Conservation (phyloP, 129 eudicot species). For the Ambrosia trifida region DNA sequence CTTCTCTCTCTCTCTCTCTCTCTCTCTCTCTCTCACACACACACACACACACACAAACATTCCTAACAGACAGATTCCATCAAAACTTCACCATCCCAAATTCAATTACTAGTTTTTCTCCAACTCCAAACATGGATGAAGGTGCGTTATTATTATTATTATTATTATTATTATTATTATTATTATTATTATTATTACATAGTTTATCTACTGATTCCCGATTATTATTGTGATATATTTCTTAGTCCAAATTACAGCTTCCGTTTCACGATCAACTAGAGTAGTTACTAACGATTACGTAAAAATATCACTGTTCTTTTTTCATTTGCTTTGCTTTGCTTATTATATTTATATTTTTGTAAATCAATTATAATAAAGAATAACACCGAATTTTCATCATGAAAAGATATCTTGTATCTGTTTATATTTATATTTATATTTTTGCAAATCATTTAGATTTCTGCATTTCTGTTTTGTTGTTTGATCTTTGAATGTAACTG, state of each 20-base stretch:
- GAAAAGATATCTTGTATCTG: not conserved
- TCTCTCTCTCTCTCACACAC: slow-evolving; percentile 21
- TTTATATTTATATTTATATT: not conserved
- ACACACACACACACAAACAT: slow-evolving; percentile 24
- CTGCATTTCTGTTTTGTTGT: not conserved
- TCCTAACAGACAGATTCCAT: slow-evolving; percentile 33
- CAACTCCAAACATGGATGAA: slow-evolving; percentile 39
- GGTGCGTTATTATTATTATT: slow-evolving; percentile 19
- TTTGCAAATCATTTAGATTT: not conserved
- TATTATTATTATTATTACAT: slow-evolving; percentile 14
- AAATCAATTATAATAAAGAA: no score
- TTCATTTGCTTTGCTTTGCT: not conserved
- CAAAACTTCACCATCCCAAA: slow-evolving; percentile 17
- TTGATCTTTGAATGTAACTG: slow-evolving; percentile 10
- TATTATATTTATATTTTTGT: not conserved
- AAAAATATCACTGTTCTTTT: not conserved
- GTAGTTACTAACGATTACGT: not conserved
- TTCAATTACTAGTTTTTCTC: not conserved
- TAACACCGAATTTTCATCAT: no score
- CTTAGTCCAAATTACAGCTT: not conserved
- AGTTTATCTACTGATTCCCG: slow-evolving; percentile 14
- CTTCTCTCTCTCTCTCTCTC: slow-evolving; percentile 19
- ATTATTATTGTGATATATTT: slow-evolving; percentile 5
- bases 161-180: not conserved
- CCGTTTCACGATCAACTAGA: slow-evolving; percentile 38